These are phyloP conservation scores for Stephania yunnanensis DNA, from an alignment of 164 flowering plant genomes.

Conservation along the genomic window DNA sequence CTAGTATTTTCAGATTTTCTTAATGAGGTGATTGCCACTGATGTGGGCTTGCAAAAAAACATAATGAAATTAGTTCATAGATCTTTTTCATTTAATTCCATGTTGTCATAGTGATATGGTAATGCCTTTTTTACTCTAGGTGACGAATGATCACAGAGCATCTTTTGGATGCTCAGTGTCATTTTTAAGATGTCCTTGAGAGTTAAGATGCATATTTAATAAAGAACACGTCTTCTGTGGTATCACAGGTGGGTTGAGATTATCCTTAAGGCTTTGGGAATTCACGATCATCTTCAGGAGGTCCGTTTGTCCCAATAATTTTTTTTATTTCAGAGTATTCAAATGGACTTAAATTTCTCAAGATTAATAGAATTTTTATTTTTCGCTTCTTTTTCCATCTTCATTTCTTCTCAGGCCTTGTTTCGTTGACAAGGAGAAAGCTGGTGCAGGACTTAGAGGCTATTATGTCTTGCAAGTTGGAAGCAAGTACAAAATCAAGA, in stretches of 20 bases:
- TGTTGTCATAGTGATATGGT: background rate
- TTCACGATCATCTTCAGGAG: constrained; percentile 35
- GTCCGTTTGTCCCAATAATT: constrained; percentile 8
- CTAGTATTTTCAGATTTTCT: no score
- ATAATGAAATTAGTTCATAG: no score
- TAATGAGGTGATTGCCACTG: no score
- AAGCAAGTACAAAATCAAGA: background rate
- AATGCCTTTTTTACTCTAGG: background rate
- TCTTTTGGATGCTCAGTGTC: background rate
- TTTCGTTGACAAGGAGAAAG: constrained; percentile 24
- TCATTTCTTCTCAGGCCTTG: constrained; percentile 18
- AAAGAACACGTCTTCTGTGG: background rate
- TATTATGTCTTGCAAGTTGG: background rate
- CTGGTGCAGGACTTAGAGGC: constrained; percentile 20
- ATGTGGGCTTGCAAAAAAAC: no score
- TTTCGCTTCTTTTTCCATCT: background rate
- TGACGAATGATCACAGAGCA: background rate
- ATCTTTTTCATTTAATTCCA: no score
- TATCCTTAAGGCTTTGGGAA: constrained; percentile 69
- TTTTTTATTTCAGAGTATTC: background rate
- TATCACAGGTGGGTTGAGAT: constrained; percentile 71
- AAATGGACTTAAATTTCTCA: background rate
- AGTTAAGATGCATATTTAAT: background rate
- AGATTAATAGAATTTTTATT: constrained; percentile 5
- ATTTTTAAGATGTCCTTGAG: background rate